phyloP scores from a whole-genome alignment of 2,329 filamentous ascomycete species.

The Xylariaceae sp. region DNA sequence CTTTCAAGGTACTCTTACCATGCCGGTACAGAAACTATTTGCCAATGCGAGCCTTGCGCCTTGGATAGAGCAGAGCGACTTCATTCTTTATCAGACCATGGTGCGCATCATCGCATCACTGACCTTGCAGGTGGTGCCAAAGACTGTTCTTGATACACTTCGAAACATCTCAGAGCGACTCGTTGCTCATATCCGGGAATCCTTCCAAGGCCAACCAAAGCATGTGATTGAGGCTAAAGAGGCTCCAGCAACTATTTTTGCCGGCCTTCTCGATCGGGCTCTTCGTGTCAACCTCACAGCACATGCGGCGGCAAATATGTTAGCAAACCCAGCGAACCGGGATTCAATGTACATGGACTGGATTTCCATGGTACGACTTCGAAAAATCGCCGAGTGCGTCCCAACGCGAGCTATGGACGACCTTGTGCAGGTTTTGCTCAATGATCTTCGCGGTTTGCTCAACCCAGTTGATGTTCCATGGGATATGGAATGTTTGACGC shows the following conservation, averaged over 20 bases:
- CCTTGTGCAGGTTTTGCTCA: conserved; percentile 57
- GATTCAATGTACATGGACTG: conserved; percentile 96
- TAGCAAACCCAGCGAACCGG: conserved; percentile 82
- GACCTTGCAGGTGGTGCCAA: conserved; percentile 86
- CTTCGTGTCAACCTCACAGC: conserved; percentile 90
- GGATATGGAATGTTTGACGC: conserved; percentile 59
- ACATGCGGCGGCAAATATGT: conserved; percentile 88
- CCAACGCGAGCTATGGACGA: conserved; percentile 64
- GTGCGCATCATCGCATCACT: conserved; percentile 86
- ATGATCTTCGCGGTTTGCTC: conserved; percentile 66
- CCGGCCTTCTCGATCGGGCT: conserved; percentile 78
- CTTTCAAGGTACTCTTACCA: conserved; percentile 93
- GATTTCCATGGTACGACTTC: conserved; percentile 61
- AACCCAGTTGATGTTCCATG: conserved; percentile 64
- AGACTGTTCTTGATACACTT: conserved; percentile 80
- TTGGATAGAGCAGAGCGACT: conserved; percentile 96
- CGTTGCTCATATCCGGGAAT: conserved; percentile 75
- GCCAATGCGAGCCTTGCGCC: conserved; percentile 73
- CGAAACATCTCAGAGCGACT: conserved; percentile 80
- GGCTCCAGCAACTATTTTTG: conserved; percentile 83
- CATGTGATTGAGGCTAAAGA: conserved; percentile 87
- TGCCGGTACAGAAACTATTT: conserved; percentile 92
- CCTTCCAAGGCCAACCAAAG: conserved; percentile 77
- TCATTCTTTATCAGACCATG: conserved; percentile 95
- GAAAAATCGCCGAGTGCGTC: conserved; percentile 61